Base-by-base conservation (phyloP, 371 early-diverging fungal genomes). In the Actinomortierella wolfii region DNA sequence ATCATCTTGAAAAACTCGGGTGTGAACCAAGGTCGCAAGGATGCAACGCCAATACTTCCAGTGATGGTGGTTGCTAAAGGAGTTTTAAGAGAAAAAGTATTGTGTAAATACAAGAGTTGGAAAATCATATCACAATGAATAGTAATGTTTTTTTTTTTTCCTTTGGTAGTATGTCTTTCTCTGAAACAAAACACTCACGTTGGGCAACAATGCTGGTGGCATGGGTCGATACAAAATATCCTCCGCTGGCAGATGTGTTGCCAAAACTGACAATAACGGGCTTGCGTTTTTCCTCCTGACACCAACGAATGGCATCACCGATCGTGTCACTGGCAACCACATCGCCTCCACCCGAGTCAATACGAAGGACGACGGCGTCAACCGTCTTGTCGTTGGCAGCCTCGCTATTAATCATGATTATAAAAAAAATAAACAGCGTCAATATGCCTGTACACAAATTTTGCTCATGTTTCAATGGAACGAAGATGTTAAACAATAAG, bases 21-120 rank as follows among this genome's bases (percentile, higher is more conserved):
- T 2, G 84, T 78, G 48, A 87, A 54, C 39, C 64, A 64, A 1
- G 86, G 87, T 26, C 82, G 56, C 41, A 78, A 50, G 0, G 82
- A 50, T 0, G 85, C 86, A 0, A 87, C 87, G 26, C 88, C 88
- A 52, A 88, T 88, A 39, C 85, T 83, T 46, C 89, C 89, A 2
- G 89, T 88, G 13, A 88, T 70, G 0, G 87, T 83, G 4, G 78
- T 80, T 3, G 86, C 69, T 68, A 61, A 18, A 39, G 41, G 13
- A 2, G 1, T 17, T 0, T 28, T 5, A 17, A 24, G 28, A 29
- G 44, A 40, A 1, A 17, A 18, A 23, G 1, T 41, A n/a, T 20
- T n/a, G 15, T 23, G 3, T 25, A 17, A 18, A 24, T 39, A 21
- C 13, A 20, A 47, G 41, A 26, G 44, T n/a, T 13, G 13, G 3